phyloP scores from a whole-genome alignment of 306 rosid species.

The Malus sylvestris region DNA sequence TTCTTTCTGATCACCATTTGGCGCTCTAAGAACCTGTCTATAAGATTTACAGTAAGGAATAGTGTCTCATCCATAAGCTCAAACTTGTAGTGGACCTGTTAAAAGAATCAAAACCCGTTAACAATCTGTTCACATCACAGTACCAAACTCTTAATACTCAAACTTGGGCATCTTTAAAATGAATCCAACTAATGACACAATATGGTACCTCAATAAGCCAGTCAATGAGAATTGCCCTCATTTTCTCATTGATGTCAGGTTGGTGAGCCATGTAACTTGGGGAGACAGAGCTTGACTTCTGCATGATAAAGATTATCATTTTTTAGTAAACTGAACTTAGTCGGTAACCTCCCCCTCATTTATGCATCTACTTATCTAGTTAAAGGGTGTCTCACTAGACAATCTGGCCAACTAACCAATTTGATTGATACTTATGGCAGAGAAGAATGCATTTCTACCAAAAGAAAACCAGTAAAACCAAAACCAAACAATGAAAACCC shows the following conservation, averaged over 20 bases:
- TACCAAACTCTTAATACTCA: neutral
- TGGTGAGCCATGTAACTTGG: slow-evolving; percentile 40
- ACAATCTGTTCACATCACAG: neutral
- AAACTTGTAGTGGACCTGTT: slow-evolving; percentile 59
- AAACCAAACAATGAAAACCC: neutral
- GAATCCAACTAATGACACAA: neutral
- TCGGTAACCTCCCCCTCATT: neutral
- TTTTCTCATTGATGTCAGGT: slow-evolving; percentile 48
- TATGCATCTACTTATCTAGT: neutral
- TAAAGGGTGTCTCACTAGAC: neutral
- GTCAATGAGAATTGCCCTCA: slow-evolving; percentile 59
- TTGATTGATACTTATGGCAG: neutral
- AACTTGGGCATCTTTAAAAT: neutral
- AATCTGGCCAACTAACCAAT: neutral
- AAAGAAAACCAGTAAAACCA: neutral
- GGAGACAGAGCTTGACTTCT: slow-evolving; percentile 34
- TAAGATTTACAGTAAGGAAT: slow-evolving; percentile 42
- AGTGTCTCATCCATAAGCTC: slow-evolving; percentile 66
- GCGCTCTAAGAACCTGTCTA: slow-evolving; percentile 47
- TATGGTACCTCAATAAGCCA: slow-evolving; percentile 52
- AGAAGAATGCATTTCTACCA: neutral
- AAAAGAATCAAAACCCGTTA: neutral
- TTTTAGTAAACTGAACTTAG: neutral
- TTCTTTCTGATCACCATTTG: slow-evolving; percentile 40
- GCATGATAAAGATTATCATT: neutral